Evolutionary conservation across 192 early-diverging fungal species (phyloP).

Genomic region (Bifiguratus adelaidae): DNA sequence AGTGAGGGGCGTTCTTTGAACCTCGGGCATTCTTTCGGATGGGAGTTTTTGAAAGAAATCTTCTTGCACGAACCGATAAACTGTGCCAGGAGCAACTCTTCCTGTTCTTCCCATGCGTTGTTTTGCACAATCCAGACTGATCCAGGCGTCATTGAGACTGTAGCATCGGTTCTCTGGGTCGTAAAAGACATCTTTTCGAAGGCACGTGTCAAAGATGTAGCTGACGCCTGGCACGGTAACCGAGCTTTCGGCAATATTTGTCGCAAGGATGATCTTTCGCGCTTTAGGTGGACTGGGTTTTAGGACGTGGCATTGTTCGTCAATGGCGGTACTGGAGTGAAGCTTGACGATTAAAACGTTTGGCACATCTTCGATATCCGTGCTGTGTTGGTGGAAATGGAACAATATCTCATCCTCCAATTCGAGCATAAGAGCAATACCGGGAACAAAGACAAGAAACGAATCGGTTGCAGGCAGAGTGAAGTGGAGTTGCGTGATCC

Average conservation of each 20-base stretch:
- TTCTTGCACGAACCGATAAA: constrained; percentile 15
- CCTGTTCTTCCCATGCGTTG: constrained; percentile 15
- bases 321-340: constrained; percentile 16
- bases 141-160: constrained; percentile 17
- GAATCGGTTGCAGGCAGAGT: constrained; percentile 1
- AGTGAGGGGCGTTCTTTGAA: constrained; percentile 10
- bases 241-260: constrained; percentile 18
- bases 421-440: constrained; percentile 15
- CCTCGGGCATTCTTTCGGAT: constrained; percentile 13
- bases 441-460: constrained; percentile 17
- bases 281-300: background rate
- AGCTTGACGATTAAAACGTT: constrained; percentile 10
- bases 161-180: constrained; percentile 7
- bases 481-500: constrained; percentile 8
- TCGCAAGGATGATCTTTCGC: constrained; percentile 14
- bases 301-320: constrained; percentile 14
- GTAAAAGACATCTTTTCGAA: constrained; percentile 15
- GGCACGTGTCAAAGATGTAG: constrained; percentile 14
- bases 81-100: constrained; percentile 11
- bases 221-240: constrained; percentile 15
- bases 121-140: constrained; percentile 18
- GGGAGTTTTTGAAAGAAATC: constrained; percentile 5
- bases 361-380: background rate
- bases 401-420: too few relatives aligned
- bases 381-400: too few relatives aligned